These are phyloP conservation scores for Ichthyophonus hoferi DNA, from an alignment of 208 protist genomes.

Conservation along the genomic window DNA sequence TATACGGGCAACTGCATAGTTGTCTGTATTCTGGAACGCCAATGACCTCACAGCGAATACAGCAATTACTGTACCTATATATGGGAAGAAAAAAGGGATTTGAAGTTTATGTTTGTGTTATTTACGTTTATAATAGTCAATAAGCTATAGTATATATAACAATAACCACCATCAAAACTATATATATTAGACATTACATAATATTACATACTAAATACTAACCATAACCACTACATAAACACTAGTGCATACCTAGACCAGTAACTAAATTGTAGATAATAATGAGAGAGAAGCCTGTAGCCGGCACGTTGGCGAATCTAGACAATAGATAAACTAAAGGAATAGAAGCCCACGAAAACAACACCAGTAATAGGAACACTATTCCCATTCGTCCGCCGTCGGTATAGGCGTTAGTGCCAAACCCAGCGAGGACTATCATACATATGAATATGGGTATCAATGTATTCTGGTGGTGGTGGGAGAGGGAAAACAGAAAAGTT, in stretches of 20 bases:
- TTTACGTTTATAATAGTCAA: no score
- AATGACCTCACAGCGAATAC: background rate
- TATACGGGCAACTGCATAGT: background rate
- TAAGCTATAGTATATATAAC: no score
- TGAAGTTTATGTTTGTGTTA: no score
- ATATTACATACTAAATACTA: no score
- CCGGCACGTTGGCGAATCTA: constrained; percentile 9
- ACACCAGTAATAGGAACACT: constrained; percentile 20
- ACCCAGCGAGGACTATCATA: background rate
- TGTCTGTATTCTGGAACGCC: background rate
- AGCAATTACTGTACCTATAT: background rate
- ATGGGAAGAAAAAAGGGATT: no score
- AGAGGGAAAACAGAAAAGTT: constrained; percentile 42
- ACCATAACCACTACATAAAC: no score
- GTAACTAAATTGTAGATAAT: background rate
- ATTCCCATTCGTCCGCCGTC: background rate
- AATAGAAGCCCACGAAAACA: constrained; percentile 1
- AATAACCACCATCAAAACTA: no score
- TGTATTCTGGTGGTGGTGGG: constrained; percentile 18
- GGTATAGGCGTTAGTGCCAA: background rate
- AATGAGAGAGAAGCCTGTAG: constrained; percentile 8
- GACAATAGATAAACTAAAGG: constrained; percentile 42
- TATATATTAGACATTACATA: no score
- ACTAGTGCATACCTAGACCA: background rate
- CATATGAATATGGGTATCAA: background rate